phyloP scores from a whole-genome alignment of 352 stramenopile genomes.

The Phytophthora meadii region DNA sequence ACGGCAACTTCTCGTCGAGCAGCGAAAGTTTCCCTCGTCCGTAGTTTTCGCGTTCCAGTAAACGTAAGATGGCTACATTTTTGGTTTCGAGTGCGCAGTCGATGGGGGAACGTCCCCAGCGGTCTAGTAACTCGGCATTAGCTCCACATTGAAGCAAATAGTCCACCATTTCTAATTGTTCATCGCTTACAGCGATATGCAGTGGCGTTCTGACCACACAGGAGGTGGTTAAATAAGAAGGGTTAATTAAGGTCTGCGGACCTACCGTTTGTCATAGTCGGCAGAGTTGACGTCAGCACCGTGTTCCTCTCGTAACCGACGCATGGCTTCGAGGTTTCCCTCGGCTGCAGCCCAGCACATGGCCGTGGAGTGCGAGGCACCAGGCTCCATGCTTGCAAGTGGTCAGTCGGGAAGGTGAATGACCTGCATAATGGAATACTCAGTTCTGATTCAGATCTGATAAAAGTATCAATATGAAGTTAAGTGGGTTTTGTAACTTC shows the following conservation, averaged over 20 bases:
- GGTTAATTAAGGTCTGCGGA: not conserved
- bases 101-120: conserved; percentile 73
- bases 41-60: conserved; percentile 54
- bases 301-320: conserved; percentile 61
- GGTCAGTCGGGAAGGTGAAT: not conserved
- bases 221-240: not conserved
- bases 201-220: conserved; percentile 59
- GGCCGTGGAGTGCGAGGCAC: conserved; percentile 57
- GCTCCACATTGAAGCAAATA: conserved; percentile 72
- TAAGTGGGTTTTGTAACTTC: not conserved
- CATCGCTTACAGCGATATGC: conserved; percentile 79
- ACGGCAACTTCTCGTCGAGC: conserved; percentile 23
- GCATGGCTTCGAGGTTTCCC: conserved; percentile 68
- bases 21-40: conserved; percentile 22
- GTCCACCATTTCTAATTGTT: conserved; percentile 59
- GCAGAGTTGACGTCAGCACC: conserved; percentile 72
- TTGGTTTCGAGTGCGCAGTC: conserved; percentile 70
- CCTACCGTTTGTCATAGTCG: conserved; percentile 83
- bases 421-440: no score
- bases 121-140: conserved; percentile 56
- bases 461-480: not conserved
- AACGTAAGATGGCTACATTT: conserved; percentile 53
- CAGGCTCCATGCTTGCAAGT: conserved; percentile 16
- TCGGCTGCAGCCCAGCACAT: conserved; percentile 82
- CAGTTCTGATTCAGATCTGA: no score